phyloP scores from a whole-genome alignment of 148 eudicot species.

The Gaultheria prostrata region DNA sequence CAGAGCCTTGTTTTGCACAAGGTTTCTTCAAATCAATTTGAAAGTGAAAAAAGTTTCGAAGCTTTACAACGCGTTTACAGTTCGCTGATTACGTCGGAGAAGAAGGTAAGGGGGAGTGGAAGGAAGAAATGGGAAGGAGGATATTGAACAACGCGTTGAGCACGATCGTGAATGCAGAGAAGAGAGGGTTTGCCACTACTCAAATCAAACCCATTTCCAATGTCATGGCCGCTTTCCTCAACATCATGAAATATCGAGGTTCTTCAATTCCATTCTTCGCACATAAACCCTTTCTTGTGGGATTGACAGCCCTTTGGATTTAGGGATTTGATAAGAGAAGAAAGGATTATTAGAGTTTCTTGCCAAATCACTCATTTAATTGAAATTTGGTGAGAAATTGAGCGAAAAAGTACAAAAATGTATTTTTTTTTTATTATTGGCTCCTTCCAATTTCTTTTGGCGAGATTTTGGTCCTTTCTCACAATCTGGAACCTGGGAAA shows the following conservation, averaged over 20 bases:
- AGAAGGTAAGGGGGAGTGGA: neutral
- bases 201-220: slow-evolving; percentile 64
- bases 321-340: no score
- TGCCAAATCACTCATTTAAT: no score
- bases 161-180: slow-evolving; percentile 82
- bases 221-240: slow-evolving; percentile 67
- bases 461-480: no score
- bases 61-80: neutral
- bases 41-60: neutral
- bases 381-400: no score
- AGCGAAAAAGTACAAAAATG: no score
- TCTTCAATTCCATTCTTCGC: neutral
- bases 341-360: no score
- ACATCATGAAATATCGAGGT: slow-evolving; percentile 92
- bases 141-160: slow-evolving; percentile 75
- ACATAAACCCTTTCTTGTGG: neutral
- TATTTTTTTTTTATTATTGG: no score
- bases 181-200: slow-evolving; percentile 63
- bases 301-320: no score
- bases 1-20: neutral
- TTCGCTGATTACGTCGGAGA: neutral
- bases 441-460: no score
- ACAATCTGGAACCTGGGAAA: no score
- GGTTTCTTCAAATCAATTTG: neutral
- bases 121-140: slow-evolving; percentile 60